These are phyloP conservation scores for Chrysanthemum lavandulifolium DNA, from an alignment of 129 eudicot genomes.

Conservation along the genomic window DNA sequence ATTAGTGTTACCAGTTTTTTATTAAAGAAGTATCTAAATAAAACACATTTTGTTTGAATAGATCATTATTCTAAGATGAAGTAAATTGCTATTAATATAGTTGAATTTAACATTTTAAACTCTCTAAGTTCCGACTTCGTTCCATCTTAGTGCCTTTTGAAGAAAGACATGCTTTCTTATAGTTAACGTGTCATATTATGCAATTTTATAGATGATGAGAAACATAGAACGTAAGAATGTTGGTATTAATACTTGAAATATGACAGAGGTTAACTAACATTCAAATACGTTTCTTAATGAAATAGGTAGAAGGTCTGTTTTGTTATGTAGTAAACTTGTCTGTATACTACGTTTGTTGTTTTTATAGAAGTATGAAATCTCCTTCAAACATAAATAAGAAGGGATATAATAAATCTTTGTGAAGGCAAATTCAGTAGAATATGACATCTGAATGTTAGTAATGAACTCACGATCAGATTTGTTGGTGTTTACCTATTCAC, in stretches of 20 bases:
- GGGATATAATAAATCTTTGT: not conserved
- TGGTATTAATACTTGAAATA: constrained; percentile 4
- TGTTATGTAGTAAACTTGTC: not conserved
- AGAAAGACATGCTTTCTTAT: not conserved
- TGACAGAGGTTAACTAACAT: not conserved
- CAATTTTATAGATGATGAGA: not conserved
- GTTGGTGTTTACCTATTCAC: not conserved
- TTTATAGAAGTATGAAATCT: not conserved
- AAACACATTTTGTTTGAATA: too few relatives aligned
- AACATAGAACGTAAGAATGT: not conserved
- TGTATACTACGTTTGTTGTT: not conserved
- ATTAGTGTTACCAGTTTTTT: too few relatives aligned
- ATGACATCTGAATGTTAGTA: not conserved
- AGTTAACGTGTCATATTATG: not conserved
- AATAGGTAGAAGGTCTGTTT: constrained; percentile 1
- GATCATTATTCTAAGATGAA: too few relatives aligned
- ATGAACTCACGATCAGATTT: not conserved
- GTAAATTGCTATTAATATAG: too few relatives aligned
- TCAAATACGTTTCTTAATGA: not conserved
- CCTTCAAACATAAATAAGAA: not conserved
- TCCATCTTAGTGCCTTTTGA: not conserved
- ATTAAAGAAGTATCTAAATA: too few relatives aligned
- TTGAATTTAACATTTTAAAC: not conserved
- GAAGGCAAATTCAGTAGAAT: not conserved
- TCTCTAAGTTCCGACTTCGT: not conserved